Base-by-base conservation (phyloP, 148 eudicot genomes). In the Nyssa sinensis region DNA sequence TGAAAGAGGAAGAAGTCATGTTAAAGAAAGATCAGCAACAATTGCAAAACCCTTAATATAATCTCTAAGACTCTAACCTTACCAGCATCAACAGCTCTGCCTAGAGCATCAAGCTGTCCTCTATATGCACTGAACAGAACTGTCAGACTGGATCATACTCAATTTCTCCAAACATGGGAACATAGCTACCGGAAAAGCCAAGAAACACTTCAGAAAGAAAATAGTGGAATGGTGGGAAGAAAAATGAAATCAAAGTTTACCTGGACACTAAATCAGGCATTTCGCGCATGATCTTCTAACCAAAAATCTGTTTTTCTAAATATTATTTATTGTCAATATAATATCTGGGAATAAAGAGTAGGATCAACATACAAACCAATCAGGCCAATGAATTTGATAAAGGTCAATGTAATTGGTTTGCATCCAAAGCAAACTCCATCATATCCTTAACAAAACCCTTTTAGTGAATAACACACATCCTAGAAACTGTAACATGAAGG, bases 151-250 rank as follows among this genome's bases (percentile, higher is more conserved):
- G 87, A 66, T 91, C 90, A 79, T 91, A 93, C 53, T 89, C 93
- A 39, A 82, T 87, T 89, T 91, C 98, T 82, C 98, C 98, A 83
- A 93, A 93, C 98, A 93, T 93, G 29, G 98, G 98, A 32, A 84
- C 90, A 86, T 93, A 93, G 74, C 98, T 93, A 74, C 82, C 86
- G 16, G 74, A 63, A 70, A 70, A 72, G 77, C 67, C 37, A 61
- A 24, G n/a, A 68, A 62, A 66, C 19, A 44, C 34, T 63, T 55
- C 61, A 51, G 49, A 47, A 49, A 3, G 47, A 47, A 69, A 37
- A 27, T 62, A 30, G 17, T 1, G 8, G 6, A 66, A 29, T 21
- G 39, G 14, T 4, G 44, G 57, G 7, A 3, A 33, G 23, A 70
- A 61, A 35, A 30, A 23, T 47, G 69, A 67, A 19, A 75, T 17